Base-by-base conservation (phyloP, 2,329 filamentous ascomycete species). In the Talaromyces sp. region DNA sequence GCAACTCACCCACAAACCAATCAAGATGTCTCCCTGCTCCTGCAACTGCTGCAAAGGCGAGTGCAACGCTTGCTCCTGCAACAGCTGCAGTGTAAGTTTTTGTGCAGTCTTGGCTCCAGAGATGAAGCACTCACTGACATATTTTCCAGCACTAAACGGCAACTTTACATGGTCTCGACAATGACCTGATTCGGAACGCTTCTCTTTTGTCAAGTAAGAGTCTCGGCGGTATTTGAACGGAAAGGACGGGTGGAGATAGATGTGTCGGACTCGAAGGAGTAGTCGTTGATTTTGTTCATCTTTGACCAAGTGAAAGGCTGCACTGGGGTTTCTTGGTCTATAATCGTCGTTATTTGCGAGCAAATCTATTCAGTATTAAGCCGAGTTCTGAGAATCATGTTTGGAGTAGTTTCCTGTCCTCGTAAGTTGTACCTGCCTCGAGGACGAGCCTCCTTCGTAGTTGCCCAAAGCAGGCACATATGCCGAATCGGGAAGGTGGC, bases 21-120 rank as follows among this genome's bases (percentile, higher is more conserved):
- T 69, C 73, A 77, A 68, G 62, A 79, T 79, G 77, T 71, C 71
- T 75, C 77, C 77, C 73, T 79, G 76, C 73, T 58, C 65, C 59
- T 79, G 78, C 76, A 76, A 73, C 75, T 75, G 74, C 75, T 79
- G 76, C 76, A 68, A 72, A 68, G 75, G 75, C 68, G 67, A 74
- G 63, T 79, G 77, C 76, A 74, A 73, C 69, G 72, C 71, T 62
- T 79, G 77, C 76, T 72, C 75, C 58, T 79, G 77, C 76, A 62
- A 33, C 60, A 69, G 63, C 69, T 79, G 78, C 77, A 70, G 57
- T 48, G 78, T 79, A 74, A 68, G 76, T 71, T 33, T 22, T 60
- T 41, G 22, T 50, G 45, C 27, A 4, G 6, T 19, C 24, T 64
- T n/a, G 24, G 9, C 14, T 24, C 3, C 14, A 39, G 7, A 31